These are phyloP conservation scores for Penstemon barbatus DNA, from an alignment of 257 asterid genomes.

Conservation along the genomic window DNA sequence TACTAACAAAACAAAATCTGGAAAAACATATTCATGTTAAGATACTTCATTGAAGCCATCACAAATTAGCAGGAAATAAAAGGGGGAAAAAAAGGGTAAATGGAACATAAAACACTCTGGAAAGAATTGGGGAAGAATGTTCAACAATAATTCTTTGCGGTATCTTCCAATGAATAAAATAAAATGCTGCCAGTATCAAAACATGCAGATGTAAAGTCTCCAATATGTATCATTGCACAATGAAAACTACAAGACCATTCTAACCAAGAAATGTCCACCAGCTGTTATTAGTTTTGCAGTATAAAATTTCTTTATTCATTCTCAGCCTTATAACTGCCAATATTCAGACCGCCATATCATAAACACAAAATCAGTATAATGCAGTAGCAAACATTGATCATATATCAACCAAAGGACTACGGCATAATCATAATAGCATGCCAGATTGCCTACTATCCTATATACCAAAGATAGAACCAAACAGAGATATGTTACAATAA, in stretches of 20 bases:
- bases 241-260: too few relatives aligned
- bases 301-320: too few relatives aligned
- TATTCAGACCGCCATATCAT: too few relatives aligned
- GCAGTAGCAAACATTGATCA: too few relatives aligned
- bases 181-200: conserved; percentile 1
- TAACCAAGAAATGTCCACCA: neutral
- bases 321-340: too few relatives aligned
- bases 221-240: too few relatives aligned
- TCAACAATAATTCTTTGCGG: neutral
- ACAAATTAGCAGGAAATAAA: conserved; percentile 13
- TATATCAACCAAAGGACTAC: too few relatives aligned
- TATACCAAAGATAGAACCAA: neutral
- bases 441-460: neutral
- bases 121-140: neutral
- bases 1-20: conserved; percentile 8
- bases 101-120: neutral
- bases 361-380: too few relatives aligned
- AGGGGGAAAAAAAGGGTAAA: neutral
- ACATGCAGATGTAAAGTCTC: neutral
- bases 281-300: neutral
- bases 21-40: neutral
- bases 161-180: neutral
- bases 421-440: neutral
- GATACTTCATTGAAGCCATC: conserved; percentile 9
- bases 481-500: neutral